A percentile compares a stretch with the other conserved stretches of the same genome.
Evolutionary conservation across 306 rosid genomes (phyloP).

Genomic region (Luffa aegyptiaca): DNA sequence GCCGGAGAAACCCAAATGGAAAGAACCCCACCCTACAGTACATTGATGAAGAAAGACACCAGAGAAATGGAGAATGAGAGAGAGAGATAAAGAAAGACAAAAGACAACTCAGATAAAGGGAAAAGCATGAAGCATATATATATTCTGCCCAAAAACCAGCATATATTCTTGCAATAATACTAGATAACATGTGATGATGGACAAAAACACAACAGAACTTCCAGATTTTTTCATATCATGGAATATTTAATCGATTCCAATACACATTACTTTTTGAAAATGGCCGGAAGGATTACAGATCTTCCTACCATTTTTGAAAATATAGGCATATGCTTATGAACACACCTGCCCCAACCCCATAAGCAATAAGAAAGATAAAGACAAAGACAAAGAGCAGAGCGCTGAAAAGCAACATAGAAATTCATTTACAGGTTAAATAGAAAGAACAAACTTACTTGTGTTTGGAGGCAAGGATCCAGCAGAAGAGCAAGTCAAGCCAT

Average conservation of each 20-base stretch:
- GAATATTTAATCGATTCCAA: neutral
- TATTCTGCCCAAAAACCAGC: constrained; percentile 13
- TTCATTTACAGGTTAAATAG: neutral
- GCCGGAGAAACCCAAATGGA: constrained; percentile 36
- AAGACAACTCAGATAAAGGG: constrained; percentile 8
- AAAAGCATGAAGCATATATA: constrained; percentile 6
- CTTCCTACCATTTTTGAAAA: neutral
- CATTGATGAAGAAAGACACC: neutral
- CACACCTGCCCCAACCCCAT: neutral
- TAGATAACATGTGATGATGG: constrained; percentile 1
- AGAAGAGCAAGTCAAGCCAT: constrained; percentile 24
- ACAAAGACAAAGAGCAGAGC: neutral
- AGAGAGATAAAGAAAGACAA: neutral
- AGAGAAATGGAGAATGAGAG: neutral
- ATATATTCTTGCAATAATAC: constrained; percentile 8
- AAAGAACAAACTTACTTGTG: constrained; percentile 28
- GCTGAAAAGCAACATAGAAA: neutral
- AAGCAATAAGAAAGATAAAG: neutral
- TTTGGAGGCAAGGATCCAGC: constrained; percentile 21
- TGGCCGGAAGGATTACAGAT: neutral
- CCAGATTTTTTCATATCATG: neutral
- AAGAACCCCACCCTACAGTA: constrained; percentile 40
- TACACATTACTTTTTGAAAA: neutral
- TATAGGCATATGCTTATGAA: neutral
- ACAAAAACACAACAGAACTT: neutral